Conservation (phyloP, 2,329 filamentous ascomycete species). For the Ceratocystiopsis sp. region DNA sequence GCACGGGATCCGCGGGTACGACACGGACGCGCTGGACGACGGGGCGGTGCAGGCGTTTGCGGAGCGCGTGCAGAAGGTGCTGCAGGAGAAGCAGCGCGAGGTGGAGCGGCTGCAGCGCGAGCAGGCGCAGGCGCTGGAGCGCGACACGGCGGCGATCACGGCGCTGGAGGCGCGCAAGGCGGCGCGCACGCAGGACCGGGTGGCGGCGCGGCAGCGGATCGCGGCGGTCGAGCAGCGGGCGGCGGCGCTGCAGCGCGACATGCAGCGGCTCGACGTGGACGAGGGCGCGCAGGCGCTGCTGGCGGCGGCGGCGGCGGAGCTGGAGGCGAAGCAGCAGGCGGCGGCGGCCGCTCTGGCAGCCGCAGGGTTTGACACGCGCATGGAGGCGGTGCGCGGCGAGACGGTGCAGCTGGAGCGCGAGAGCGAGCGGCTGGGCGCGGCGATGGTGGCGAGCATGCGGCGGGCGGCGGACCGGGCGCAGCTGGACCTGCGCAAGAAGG, state of each 20-base stretch:
- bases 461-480: conserved; percentile 69
- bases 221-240: conserved; percentile 55
- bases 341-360: conserved; percentile 45
- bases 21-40: conserved; percentile 54
- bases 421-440: conserved; percentile 54
- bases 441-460: conserved; percentile 68
- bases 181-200: conserved; percentile 55
- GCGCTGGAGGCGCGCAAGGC: conserved; percentile 59
- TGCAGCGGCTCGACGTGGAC: conserved; percentile 62
- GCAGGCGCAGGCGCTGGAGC: conserved; percentile 55
- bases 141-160: conserved; percentile 55
- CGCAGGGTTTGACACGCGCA: conserved; percentile 52
- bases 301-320: conserved; percentile 55
- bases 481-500: conserved; percentile 68
- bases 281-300: conserved; percentile 69
- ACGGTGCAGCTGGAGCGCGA: conserved; percentile 55
- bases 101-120: conserved; percentile 53
- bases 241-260: conserved; percentile 44
- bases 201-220: conserved; percentile 57
- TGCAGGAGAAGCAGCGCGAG: conserved; percentile 61
- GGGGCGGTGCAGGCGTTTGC: conserved; percentile 59
- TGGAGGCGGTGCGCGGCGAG: conserved; percentile 47
- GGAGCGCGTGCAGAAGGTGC: conserved; percentile 55
- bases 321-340: conserved; percentile 43
- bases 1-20: conserved; percentile 72